Conservation (phyloP, 2,329 filamentous ascomycete species). For the Fusarium staphyleae region DNA sequence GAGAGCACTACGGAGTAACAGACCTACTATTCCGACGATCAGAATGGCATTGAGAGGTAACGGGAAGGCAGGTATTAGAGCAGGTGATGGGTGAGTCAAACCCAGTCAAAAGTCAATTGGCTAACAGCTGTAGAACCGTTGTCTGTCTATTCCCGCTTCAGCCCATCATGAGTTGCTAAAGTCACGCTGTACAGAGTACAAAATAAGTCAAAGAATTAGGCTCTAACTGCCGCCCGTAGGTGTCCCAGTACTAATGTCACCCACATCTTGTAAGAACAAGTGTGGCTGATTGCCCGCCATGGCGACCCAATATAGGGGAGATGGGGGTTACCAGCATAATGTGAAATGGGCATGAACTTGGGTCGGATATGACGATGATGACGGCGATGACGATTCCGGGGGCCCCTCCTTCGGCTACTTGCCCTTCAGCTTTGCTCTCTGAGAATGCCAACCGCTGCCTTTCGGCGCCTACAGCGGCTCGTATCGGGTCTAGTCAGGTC, state of each 20-base stretch:
- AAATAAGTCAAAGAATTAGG: not conserved
- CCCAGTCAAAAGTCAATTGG: not conserved
- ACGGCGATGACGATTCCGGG: conserved; percentile 17
- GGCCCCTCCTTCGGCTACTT: conserved; percentile 23
- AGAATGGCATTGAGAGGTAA: too few species aligned
- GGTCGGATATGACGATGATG: conserved; percentile 37
- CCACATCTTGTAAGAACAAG: conserved; percentile 32
- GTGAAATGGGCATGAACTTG: conserved; percentile 1
- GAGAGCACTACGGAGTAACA: too few species aligned
- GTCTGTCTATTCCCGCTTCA: not conserved
- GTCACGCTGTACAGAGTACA: too few species aligned
- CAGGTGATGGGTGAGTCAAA: too few species aligned
- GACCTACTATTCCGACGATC: too few species aligned
- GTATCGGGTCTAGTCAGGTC: conserved; percentile 10
- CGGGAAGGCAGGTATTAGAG: too few species aligned
- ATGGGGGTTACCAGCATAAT: conserved; percentile 12
- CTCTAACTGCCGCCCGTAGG: too few species aligned
- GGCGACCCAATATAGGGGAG: conserved; percentile 18
- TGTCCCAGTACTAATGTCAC: too few species aligned
- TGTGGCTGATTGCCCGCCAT: conserved; percentile 18
- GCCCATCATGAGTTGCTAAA: not conserved
- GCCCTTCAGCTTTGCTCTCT: conserved; percentile 16
- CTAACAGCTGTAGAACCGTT: not conserved
- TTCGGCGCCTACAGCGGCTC: conserved; percentile 16
- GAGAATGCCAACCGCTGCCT: conserved; percentile 11